phyloP scores from a whole-genome alignment of 495 filamentous ascomycete species.

The Lindgomyces ingoldianus region DNA sequence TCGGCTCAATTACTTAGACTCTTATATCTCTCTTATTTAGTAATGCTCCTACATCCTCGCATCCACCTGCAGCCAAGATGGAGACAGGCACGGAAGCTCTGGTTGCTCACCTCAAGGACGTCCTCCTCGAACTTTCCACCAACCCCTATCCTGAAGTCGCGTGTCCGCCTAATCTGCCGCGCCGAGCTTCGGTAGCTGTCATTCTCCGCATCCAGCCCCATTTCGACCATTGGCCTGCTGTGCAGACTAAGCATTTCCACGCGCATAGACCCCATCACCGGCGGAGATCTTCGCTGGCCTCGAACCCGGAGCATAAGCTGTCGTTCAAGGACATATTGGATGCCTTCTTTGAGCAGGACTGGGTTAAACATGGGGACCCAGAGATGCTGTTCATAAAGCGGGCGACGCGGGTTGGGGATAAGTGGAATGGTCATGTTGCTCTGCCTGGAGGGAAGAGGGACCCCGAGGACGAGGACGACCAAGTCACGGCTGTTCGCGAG shows the following conservation, averaged over 20 bases:
- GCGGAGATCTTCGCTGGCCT: conserved; percentile 19
- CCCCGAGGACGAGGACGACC: conserved; percentile 65
- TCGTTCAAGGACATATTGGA: conserved; percentile 51
- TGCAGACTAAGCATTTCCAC: conserved; percentile 4
- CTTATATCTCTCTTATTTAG: neutral
- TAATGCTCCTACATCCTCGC: neutral
- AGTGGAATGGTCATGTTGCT: conserved; percentile 77
- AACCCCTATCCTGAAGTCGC: conserved; percentile 64
- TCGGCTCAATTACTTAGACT: conserved; percentile 3
- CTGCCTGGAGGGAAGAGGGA: conserved; percentile 74
- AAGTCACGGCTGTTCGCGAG: conserved; percentile 67
- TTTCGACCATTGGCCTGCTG: conserved; percentile 57
- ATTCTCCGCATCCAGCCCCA: conserved; percentile 68
- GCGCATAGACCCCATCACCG: conserved; percentile 4
- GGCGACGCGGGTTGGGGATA: conserved; percentile 67
- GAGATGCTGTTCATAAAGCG: conserved; percentile 79
- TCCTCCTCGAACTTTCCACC: conserved; percentile 54
- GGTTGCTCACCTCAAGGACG: conserved; percentile 44
- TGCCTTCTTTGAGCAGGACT: conserved; percentile 66
- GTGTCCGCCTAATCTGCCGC: conserved; percentile 62
- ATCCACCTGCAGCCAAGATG: conserved; percentile 3
- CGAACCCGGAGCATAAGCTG: conserved; percentile 39
- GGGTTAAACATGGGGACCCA: conserved; percentile 73
- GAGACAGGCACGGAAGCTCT: conserved; percentile 37
- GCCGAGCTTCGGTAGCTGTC: conserved; percentile 72